Evolutionary conservation across 352 stramenopile genomes (phyloP).

Genomic region (Pythium coloratum): DNA sequence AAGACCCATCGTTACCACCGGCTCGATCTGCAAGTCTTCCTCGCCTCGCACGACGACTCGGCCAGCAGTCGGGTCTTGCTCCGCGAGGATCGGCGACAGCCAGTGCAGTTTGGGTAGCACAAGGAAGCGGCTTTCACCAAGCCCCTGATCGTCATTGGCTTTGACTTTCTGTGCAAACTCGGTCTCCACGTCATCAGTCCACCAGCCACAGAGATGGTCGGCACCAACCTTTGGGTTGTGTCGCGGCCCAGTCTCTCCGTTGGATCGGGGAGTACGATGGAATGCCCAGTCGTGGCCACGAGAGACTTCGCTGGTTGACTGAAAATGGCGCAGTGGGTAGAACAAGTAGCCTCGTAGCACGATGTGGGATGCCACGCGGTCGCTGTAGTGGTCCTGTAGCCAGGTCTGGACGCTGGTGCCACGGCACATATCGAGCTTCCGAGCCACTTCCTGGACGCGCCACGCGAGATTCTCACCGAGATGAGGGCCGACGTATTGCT

Average conservation of each 20-base stretch:
- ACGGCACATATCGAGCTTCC: constrained; percentile 63
- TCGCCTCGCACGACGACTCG: constrained; percentile 38
- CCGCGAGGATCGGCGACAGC: constrained; percentile 50
- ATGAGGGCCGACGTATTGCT: constrained; percentile 74
- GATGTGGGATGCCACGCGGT: constrained; percentile 54
- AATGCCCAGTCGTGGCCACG: constrained; percentile 48
- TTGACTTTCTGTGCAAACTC: constrained; percentile 42
- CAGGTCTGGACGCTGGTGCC: constrained; percentile 54
- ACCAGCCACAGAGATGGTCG: constrained; percentile 66
- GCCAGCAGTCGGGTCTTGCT: constrained; percentile 22
- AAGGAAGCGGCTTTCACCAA: constrained; percentile 52
- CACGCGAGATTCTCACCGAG: constrained; percentile 74
- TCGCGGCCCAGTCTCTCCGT: neutral
- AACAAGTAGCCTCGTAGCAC: constrained; percentile 68
- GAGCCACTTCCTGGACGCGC: constrained; percentile 61
- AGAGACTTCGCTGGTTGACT: constrained; percentile 45
- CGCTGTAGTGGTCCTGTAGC: constrained; percentile 52
- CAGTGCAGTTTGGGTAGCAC: constrained; percentile 75
- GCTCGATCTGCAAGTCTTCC: constrained; percentile 31
- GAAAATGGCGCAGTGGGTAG: constrained; percentile 51
- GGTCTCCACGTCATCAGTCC: constrained; percentile 48
- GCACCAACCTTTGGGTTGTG: constrained; percentile 37
- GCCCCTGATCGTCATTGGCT: constrained; percentile 27
- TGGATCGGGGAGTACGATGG: constrained; percentile 33
- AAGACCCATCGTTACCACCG: constrained; percentile 36